phyloP scores from a whole-genome alignment of 768 basidiomycete genomes.

The Gymnopilus junonius region DNA sequence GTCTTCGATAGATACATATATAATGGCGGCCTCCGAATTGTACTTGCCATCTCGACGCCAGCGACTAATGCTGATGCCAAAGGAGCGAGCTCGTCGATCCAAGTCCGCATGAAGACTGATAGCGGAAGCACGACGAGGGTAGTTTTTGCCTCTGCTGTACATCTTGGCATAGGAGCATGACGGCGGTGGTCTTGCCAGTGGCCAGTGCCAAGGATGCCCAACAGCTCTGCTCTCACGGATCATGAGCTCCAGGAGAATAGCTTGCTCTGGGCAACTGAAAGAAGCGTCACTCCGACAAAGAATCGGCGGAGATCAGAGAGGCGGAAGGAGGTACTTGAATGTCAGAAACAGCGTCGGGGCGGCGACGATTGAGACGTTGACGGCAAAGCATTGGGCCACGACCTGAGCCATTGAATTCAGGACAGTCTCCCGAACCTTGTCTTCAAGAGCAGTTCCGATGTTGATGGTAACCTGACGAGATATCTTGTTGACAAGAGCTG shows the following conservation, averaged over 20 bases:
- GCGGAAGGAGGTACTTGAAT: conserved; percentile 9
- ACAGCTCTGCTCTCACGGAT: neutral
- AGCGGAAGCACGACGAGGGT: conserved; percentile 19
- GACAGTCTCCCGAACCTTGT: conserved; percentile 4
- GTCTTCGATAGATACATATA: conserved; percentile 13
- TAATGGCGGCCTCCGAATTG: neutral
- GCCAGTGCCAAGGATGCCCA: conserved; percentile 19
- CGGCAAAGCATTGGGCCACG: conserved; percentile 6
- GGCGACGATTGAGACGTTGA: too few relatives aligned
- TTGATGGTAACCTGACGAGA: neutral
- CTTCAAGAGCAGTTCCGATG: neutral
- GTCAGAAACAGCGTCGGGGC: too few relatives aligned
- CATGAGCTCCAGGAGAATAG: conserved; percentile 10
- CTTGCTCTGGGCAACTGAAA: conserved; percentile 19
- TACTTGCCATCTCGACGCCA: conserved; percentile 1
- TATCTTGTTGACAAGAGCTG: too few relatives aligned
- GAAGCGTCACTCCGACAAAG: neutral
- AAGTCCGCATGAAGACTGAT: conserved; percentile 15
- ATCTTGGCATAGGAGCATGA: conserved; percentile 11
- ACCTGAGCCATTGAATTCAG: conserved; percentile 13
- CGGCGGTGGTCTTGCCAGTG: conserved; percentile 14
- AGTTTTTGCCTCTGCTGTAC: neutral
- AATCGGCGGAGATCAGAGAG: conserved; percentile 1
- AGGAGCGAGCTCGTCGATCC: neutral
- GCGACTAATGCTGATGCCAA: neutral